These are phyloP conservation scores for Fusarium brevicatenulatum DNA, from an alignment of 2,329 filamentous ascomycete species.

Conservation along the genomic window DNA sequence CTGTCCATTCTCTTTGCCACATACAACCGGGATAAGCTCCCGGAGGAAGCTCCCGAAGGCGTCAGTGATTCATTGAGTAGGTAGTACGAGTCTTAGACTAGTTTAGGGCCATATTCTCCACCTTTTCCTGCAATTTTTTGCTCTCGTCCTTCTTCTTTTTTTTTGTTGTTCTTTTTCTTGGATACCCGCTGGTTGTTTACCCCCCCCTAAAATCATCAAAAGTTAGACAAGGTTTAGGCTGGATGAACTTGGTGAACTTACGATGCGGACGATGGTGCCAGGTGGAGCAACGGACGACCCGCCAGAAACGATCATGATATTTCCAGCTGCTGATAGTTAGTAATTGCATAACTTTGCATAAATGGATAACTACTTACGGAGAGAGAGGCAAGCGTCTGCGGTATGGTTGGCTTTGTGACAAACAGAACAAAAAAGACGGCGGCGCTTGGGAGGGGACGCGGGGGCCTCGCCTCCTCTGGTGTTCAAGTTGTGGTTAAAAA, in stretches of 20 bases:
- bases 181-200: neutral
- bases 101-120: too few relatives aligned
- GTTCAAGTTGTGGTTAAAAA: neutral
- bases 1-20: too few relatives aligned
- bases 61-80: too few relatives aligned
- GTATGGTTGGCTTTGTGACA: fast-evolving
- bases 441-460: neutral
- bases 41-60: too few relatives aligned
- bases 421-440: fast-evolving
- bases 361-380: neutral
- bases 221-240: neutral
- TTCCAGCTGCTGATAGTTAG: fast-evolving
- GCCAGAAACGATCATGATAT: fast-evolving
- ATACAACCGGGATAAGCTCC: too few relatives aligned
- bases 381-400: fast-evolving
- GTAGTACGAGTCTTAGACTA: too few relatives aligned
- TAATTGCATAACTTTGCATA: neutral
- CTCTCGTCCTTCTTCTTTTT: too few relatives aligned
- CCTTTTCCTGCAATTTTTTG: too few relatives aligned
- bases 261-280: fast-evolving
- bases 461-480: neutral
- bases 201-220: neutral
- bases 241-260: neutral
- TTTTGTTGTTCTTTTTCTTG: too few relatives aligned
- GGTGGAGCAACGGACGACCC: fast-evolving